phyloP scores from a whole-genome alignment of 768 basidiomycete species.

The Scleroderma bovista region DNA sequence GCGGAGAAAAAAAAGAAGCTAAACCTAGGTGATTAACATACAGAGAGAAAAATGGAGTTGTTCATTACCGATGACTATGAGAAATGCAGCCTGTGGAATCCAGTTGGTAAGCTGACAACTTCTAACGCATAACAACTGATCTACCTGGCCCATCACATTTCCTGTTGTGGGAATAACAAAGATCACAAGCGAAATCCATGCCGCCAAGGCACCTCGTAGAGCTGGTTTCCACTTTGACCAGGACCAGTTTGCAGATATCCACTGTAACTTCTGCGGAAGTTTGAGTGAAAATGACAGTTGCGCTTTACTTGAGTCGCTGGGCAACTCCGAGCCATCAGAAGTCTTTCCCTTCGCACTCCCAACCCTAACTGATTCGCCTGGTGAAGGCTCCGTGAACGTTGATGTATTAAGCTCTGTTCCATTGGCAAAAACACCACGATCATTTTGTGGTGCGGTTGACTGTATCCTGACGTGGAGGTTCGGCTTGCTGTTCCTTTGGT shows the following conservation, averaged over 20 bases:
- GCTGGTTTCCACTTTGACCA: constrained; percentile 60
- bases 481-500: background rate
- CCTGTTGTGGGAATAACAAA: constrained; percentile 51
- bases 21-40: background rate
- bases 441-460: background rate
- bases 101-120: background rate
- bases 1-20: constrained; percentile 65
- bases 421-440: background rate
- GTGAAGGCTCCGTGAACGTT: background rate
- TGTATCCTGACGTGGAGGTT: constrained; percentile 7
- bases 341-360: background rate
- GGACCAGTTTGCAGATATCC: constrained; percentile 54
- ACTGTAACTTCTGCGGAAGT: constrained; percentile 35
- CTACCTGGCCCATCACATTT: constrained; percentile 52
- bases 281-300: background rate
- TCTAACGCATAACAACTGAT: background rate
- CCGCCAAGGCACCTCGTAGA: constrained; percentile 55
- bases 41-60: background rate
- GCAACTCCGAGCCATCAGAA: background rate
- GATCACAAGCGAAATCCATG: constrained; percentile 55
- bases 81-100: constrained; percentile 48
- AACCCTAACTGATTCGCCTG: background rate
- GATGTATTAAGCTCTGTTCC: background rate
- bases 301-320: background rate
- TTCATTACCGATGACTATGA: constrained; percentile 53